phyloP scores from a whole-genome alignment of 2,329 filamentous ascomycete genomes.

The Fusarium humuli region DNA sequence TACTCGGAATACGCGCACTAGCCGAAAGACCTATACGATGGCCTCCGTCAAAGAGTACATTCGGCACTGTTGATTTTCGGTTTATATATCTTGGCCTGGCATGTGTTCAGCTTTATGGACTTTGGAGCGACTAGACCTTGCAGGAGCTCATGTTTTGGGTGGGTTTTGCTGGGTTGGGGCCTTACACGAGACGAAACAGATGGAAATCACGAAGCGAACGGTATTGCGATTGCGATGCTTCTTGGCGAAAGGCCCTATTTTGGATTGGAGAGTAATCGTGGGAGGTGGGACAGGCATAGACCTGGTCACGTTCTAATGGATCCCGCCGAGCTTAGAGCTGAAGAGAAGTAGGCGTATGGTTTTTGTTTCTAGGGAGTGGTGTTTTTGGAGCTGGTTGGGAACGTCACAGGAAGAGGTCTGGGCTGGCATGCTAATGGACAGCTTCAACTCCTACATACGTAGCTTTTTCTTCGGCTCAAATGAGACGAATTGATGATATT shows the following conservation, averaged over 20 bases:
- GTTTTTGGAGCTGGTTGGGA: constrained; percentile 37
- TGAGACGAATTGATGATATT: constrained; percentile 36
- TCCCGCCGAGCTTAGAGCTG: constrained; percentile 20
- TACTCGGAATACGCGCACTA: constrained; percentile 17
- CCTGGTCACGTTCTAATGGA: constrained; percentile 33
- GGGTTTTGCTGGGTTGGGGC: constrained; percentile 28
- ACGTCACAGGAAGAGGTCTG: constrained; percentile 23
- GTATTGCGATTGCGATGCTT: constrained; percentile 17
- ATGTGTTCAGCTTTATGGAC: constrained; percentile 32
- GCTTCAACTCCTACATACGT: constrained; percentile 36
- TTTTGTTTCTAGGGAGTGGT: constrained; percentile 39
- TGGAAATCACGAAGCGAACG: constrained; percentile 15
- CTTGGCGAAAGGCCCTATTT: constrained; percentile 14
- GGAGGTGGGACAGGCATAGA: constrained; percentile 15
- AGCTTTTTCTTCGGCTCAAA: constrained; percentile 29
- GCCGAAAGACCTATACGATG: constrained; percentile 20
- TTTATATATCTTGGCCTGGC: constrained; percentile 34
- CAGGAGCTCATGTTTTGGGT: constrained; percentile 29
- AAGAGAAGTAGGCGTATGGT: constrained; percentile 37
- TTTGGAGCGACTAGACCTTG: constrained; percentile 38
- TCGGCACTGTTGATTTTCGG: constrained; percentile 33
- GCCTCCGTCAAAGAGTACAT: constrained; percentile 21
- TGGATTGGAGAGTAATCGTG: constrained; percentile 18
- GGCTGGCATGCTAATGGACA: constrained; percentile 35
- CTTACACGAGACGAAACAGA: constrained; percentile 35